Conservation (phyloP, 2,329 filamentous ascomycete species). For the Venturia effusa region DNA sequence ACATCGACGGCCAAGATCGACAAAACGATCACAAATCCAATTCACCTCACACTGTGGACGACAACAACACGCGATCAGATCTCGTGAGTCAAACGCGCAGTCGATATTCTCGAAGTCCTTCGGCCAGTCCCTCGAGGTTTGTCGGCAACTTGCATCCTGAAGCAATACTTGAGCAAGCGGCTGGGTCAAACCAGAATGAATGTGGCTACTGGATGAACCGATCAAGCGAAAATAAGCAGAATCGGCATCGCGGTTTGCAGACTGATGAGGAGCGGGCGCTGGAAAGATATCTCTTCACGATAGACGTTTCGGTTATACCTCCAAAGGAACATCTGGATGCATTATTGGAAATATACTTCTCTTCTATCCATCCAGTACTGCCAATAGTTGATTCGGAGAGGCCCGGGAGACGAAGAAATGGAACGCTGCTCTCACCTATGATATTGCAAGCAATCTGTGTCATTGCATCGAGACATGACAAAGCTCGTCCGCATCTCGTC, state of each 20-base stretch:
- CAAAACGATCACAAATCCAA: neutral
- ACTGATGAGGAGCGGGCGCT: conserved; percentile 23
- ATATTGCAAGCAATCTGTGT: conserved; percentile 36
- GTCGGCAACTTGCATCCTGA: conserved; percentile 37
- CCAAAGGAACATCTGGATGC: conserved; percentile 25
- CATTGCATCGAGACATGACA: conserved; percentile 36
- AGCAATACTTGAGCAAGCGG: conserved; percentile 27
- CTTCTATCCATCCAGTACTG: conserved; percentile 34
- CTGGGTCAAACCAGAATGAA: conserved; percentile 19
- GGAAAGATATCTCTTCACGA: conserved; percentile 26
- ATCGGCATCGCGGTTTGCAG: conserved; percentile 22
- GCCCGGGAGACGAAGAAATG: conserved; percentile 27
- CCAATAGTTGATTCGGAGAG: conserved; percentile 34
- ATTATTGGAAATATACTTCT: conserved; percentile 35
- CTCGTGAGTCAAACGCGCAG: conserved; percentile 20
- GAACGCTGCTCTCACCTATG: conserved; percentile 27
- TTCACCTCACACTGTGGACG: neutral
- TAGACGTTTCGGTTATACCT: conserved; percentile 24
- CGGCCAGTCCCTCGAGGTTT: conserved; percentile 28
- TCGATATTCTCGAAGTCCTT: conserved; percentile 17
- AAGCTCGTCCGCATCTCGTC: conserved; percentile 29
- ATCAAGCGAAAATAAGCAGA: conserved; percentile 18
- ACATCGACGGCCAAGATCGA: neutral
- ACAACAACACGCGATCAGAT: neutral
- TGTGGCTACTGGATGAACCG: conserved; percentile 23